Conservation (phyloP, 345 rosid species). For the Passiflora organensis region DNA sequence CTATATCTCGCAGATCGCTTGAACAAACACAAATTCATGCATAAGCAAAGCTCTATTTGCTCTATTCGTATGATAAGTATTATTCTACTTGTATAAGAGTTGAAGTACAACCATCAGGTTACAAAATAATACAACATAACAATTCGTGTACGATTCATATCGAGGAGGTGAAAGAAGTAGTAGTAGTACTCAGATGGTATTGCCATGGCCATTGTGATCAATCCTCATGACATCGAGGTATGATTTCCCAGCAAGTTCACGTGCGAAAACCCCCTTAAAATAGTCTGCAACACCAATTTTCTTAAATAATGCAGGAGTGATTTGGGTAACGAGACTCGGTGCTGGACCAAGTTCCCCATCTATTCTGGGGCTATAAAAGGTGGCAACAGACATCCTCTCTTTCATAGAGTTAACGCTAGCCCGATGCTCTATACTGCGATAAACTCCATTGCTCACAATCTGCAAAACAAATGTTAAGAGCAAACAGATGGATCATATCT, state of each 20-base stretch:
- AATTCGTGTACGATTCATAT: no score
- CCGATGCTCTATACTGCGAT: conserved; percentile 44
- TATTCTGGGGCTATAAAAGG: conserved; percentile 26
- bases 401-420: conserved; percentile 33
- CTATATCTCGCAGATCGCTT: not conserved
- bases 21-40: not conserved
- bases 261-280: conserved; percentile 35
- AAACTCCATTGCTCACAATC: conserved; percentile 45
- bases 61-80: no score
- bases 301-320: conserved; percentile 27
- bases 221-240: conserved; percentile 35
- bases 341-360: conserved; percentile 42
- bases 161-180: no score
- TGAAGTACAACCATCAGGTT: no score
- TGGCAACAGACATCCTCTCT: conserved; percentile 45
- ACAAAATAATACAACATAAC: no score
- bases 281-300: conserved; percentile 29
- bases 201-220: not conserved
- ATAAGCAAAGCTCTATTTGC: no score
- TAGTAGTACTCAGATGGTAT: not conserved
- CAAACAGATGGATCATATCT: not conserved
- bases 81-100: no score
- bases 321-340: conserved; percentile 26
- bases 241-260: conserved; percentile 34
- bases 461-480: conserved; percentile 5